Conservation (phyloP, 2,329 filamentous ascomycete genomes). For the Raffaelea arxii region DNA sequence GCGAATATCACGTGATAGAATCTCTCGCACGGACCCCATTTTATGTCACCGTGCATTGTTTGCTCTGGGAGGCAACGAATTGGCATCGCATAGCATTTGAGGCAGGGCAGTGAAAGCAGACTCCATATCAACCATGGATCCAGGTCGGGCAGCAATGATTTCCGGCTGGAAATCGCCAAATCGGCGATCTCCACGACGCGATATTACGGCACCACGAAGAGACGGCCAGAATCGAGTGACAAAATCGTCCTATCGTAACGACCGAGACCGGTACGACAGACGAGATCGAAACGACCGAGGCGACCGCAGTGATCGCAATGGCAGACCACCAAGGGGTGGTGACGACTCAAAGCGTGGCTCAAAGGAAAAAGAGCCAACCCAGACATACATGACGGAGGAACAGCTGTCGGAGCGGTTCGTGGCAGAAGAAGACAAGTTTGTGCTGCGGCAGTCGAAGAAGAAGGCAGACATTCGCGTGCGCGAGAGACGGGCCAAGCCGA, state of each 20-base stretch:
- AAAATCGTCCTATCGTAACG: slow-evolving; percentile 27
- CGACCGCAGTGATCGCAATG: neutral
- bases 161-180: slow-evolving; percentile 31
- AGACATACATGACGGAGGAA: slow-evolving; percentile 52
- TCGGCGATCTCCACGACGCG: too few species aligned
- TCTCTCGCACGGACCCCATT: too few species aligned
- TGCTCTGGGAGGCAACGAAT: neutral
- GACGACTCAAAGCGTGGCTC: slow-evolving; percentile 19
- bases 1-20: too few species aligned
- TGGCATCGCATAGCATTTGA: too few species aligned
- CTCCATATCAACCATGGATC: slow-evolving; percentile 34
- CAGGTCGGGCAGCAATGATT: slow-evolving; percentile 45
- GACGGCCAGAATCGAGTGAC: slow-evolving; percentile 44
- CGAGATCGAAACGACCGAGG: neutral
- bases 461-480: slow-evolving; percentile 93
- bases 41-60: neutral
- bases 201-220: slow-evolving; percentile 45
- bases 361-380: slow-evolving; percentile 13
- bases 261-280: slow-evolving; percentile 6
- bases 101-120: neutral
- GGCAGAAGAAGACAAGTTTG: slow-evolving; percentile 90
- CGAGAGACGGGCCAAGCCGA: slow-evolving; percentile 80
- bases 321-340: slow-evolving; percentile 5
- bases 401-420: slow-evolving; percentile 77
- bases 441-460: slow-evolving; percentile 93